Conservation (phyloP, 306 rosid genomes). For the Corylus heterophylla region DNA sequence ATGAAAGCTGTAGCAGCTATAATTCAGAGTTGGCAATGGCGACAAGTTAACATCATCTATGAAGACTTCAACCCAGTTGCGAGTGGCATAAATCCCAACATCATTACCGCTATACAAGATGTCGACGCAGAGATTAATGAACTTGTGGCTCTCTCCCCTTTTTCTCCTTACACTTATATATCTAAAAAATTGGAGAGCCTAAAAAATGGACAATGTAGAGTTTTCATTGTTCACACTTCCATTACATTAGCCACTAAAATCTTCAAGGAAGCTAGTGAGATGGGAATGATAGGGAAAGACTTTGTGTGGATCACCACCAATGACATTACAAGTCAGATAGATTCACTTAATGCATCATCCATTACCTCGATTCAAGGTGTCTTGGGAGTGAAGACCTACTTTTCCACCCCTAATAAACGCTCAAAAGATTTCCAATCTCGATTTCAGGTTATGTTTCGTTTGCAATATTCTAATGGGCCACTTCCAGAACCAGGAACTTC, state of each 20-base stretch:
- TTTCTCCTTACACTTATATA: background rate
- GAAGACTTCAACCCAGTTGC: slow-evolving; percentile 16
- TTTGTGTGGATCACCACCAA: slow-evolving; percentile 12
- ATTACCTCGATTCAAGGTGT: slow-evolving; percentile 6
- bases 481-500: background rate
- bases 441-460: background rate
- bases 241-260: slow-evolving; percentile 2
- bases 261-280: background rate
- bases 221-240: slow-evolving; percentile 19
- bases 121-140: background rate
- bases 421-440: background rate
- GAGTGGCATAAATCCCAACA: background rate
- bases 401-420: background rate
- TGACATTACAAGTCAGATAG: background rate
- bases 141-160: slow-evolving; percentile 5
- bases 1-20: slow-evolving; percentile 30
- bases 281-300: slow-evolving; percentile 10
- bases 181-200: slow-evolving; percentile 5
- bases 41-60: slow-evolving; percentile 26
- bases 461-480: background rate
- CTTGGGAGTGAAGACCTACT: background rate
- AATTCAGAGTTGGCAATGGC: slow-evolving; percentile 22
- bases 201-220: slow-evolving; percentile 9
- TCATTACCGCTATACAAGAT: slow-evolving; percentile 8
- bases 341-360: background rate